Conservation (phyloP, 2,329 filamentous ascomycete genomes). For the Samsoniella hepiali region DNA sequence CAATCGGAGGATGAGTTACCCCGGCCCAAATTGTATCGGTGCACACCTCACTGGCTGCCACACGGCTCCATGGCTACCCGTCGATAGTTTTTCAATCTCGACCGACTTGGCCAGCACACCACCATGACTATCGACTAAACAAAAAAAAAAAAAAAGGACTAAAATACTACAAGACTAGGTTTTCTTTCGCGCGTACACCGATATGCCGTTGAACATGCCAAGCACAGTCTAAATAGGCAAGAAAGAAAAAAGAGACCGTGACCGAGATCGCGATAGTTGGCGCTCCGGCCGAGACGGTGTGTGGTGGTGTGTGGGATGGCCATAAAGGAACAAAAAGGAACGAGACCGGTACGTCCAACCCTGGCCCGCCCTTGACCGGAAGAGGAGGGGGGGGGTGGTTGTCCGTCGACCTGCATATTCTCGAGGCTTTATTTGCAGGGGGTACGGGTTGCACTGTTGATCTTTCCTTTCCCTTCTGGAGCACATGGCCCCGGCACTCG, state of each 20-base stretch:
- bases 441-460: constrained; percentile 6
- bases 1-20: background rate
- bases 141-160: background rate
- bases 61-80: background rate
- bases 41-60: background rate
- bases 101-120: too few relatives aligned
- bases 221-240: background rate
- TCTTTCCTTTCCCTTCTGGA: background rate
- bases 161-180: too few relatives aligned
- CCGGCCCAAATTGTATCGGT: background rate
- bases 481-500: constrained; percentile 11
- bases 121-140: too few relatives aligned
- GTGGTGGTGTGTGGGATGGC: background rate
- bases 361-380: background rate
- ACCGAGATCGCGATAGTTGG: background rate
- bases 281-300: background rate
- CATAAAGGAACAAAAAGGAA: background rate
- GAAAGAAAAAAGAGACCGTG: background rate
- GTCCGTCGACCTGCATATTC: background rate
- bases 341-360: background rate
- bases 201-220: background rate
- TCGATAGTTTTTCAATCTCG: background rate
- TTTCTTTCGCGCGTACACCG: background rate
- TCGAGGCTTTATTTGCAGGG: background rate
- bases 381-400: background rate